These are phyloP conservation scores for Phytophthora rubi DNA, from an alignment of 352 stramenopile species.

Conservation along the genomic window DNA sequence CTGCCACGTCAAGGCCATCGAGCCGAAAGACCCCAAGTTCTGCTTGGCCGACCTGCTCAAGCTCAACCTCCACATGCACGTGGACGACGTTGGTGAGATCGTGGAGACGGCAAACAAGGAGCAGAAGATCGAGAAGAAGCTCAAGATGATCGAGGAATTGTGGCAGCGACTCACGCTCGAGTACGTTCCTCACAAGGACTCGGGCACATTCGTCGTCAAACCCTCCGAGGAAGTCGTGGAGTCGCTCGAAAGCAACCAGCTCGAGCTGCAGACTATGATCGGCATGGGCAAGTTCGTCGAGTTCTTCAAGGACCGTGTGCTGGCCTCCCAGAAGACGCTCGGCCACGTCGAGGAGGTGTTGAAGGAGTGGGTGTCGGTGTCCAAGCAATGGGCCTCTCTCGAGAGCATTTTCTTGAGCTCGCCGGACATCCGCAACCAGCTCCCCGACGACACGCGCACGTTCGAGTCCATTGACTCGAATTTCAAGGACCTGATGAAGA, in stretches of 20 bases:
- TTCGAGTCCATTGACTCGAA: slow-evolving; percentile 91
- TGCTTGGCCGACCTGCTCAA: slow-evolving; percentile 86
- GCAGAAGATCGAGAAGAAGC: slow-evolving; percentile 91
- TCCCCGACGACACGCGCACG: slow-evolving; percentile 86
- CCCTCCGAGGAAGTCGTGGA: slow-evolving; percentile 88
- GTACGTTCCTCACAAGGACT: slow-evolving; percentile 90
- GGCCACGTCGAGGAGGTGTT: slow-evolving; percentile 88
- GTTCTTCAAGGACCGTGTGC: slow-evolving; percentile 88
- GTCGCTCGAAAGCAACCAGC: slow-evolving; percentile 85
- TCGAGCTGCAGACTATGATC: slow-evolving; percentile 90
- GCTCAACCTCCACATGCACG: slow-evolving; percentile 81
- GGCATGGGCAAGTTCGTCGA: slow-evolving; percentile 93
- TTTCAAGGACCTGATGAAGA: slow-evolving; percentile 93
- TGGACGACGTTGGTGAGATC: slow-evolving; percentile 88
- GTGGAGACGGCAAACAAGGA: slow-evolving; percentile 91
- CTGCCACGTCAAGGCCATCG: slow-evolving; percentile 89
- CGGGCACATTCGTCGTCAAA: slow-evolving; percentile 86
- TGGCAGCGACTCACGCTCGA: slow-evolving; percentile 86
- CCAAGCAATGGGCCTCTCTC: slow-evolving; percentile 88
- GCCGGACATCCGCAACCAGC: slow-evolving; percentile 87
- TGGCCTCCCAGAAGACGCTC: slow-evolving; percentile 80
- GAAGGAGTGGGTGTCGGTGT: slow-evolving; percentile 89
- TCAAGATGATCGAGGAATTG: slow-evolving; percentile 89
- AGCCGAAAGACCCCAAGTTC: slow-evolving; percentile 85
- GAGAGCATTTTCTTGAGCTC: slow-evolving; percentile 92